Base-by-base conservation (phyloP, 2,329 filamentous ascomycete species). In the Aspergillus sp. region DNA sequence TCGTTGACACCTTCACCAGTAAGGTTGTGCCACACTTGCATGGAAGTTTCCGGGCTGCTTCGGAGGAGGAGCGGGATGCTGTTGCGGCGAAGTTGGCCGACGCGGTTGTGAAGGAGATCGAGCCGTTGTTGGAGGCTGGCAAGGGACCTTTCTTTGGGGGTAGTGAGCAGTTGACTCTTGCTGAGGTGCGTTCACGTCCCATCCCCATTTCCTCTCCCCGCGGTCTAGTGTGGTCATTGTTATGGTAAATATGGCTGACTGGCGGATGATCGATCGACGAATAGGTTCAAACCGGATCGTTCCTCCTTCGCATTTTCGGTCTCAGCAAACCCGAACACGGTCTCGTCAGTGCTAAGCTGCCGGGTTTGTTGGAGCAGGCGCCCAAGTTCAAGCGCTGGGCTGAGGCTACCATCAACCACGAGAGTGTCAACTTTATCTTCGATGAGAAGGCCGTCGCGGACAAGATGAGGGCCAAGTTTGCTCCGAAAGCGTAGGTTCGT, bases 381-480 rank as follows among this genome's bases (percentile, higher is more conserved):
- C 86, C 86, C 1, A 78, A 76, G 44, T 88, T 87, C 60, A 75
- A 74, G 58, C 79, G 76, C 50, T 90, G 86, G 86, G 79, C 78
- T 0, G 68, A 79, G 46, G 76, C 74, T 1, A 76, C 85, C 2
- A 64, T 75, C 5, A 70, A 71, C 46, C 77, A 87, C 44, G 78
- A 82, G 11, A 89, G 82, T 52, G 85, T 91, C 11, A 80, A 72
- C 0, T 73, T 68, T 38, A 81, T 84, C 46, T 88, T 73, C 56
- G 63, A 86, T 43, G 81, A 81, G 64, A 64, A 75, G 47, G 49
- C 31, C 0, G 62, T 77, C 36, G 66, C 72, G 2, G 62, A 66
- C 48, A 56, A 46, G 29, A 72, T 66, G 6, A 74, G 70, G 58
- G 60, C 58, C 37, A 77, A 68, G 52, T 48, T 74, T 34, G 68